These are phyloP conservation scores for Penstemon newberryi DNA, from an alignment of 257 asterid genomes.

Conservation along the genomic window DNA sequence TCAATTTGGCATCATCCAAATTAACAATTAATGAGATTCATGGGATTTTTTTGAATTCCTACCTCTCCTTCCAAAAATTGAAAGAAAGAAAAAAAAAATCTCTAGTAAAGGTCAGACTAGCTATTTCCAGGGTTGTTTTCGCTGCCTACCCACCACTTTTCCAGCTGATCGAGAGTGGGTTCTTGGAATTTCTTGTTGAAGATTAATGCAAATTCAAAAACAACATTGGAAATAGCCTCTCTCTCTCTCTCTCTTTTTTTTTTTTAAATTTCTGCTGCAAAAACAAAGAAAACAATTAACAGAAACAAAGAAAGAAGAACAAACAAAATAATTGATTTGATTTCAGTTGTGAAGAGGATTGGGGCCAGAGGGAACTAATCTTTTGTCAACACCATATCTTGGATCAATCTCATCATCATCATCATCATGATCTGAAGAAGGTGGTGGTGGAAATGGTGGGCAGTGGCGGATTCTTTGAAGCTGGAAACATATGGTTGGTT, in stretches of 20 bases:
- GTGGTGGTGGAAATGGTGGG: conserved; percentile 43
- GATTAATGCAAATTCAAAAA: conserved; percentile 38
- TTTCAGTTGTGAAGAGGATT: conserved; percentile 82
- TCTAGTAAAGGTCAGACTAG: conserved; percentile 20
- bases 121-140: conserved; percentile 71
- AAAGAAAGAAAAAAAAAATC: not conserved
- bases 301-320: conserved; percentile 25
- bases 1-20: conserved; percentile 21
- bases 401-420: conserved; percentile 62
- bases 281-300: conserved; percentile 19
- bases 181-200: not conserved
- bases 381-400: conserved; percentile 70
- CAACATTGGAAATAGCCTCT: conserved; percentile 62
- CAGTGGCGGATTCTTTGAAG: conserved; percentile 60
- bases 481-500: conserved; percentile 41
- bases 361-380: conserved; percentile 91
- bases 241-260: not conserved
- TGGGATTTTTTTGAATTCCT: conserved; percentile 65
- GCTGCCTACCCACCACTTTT: conserved; percentile 30
- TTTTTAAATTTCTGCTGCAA: conserved; percentile 13
- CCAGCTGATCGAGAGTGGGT: conserved; percentile 21
- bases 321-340: no score
- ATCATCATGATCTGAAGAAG: conserved; percentile 10
- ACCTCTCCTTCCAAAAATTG: conserved; percentile 26
- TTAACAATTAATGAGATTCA: conserved; percentile 55